Evolutionary conservation across 2,329 filamentous ascomycete genomes (phyloP).

Genomic region (Fusarium marasasianum): DNA sequence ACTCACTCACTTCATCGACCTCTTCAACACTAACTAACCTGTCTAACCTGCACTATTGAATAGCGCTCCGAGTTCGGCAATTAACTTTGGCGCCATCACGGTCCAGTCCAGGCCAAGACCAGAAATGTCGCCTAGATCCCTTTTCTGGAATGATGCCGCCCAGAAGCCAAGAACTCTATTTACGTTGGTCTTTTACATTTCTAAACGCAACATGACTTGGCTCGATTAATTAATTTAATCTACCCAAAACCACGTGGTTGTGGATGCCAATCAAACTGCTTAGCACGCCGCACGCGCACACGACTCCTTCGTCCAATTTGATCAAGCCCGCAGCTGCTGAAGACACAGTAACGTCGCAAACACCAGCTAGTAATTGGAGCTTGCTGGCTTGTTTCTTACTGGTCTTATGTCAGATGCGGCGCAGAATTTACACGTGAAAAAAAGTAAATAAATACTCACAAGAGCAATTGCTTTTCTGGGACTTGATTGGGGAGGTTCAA

Average conservation of each 20-base stretch:
- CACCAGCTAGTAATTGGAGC: not conserved
- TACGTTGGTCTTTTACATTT: not conserved
- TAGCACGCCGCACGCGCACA: conserved; percentile 10
- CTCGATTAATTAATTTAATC: not conserved
- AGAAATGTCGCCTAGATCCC: conserved; percentile 1
- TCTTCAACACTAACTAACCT: not conserved
- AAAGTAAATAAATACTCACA: not conserved
- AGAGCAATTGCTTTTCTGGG: not conserved
- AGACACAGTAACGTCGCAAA: conserved; percentile 15
- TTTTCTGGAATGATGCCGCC: conserved; percentile 9
- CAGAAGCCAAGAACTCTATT: not conserved
- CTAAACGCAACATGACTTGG: not conserved
- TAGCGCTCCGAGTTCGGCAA: not conserved
- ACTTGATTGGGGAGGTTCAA: not conserved
- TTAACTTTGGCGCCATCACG: conserved; percentile 9
- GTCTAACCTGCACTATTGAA: not conserved
- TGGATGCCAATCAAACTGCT: conserved; percentile 10
- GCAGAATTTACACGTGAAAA: not conserved
- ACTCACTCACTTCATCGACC: not conserved
- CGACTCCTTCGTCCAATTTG: conserved; percentile 8
- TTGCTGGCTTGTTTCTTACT: conserved; percentile 5
- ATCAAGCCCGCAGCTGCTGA: conserved; percentile 15
- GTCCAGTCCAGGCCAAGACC: not conserved
- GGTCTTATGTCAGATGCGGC: conserved; percentile 15
- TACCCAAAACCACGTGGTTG: not conserved